Evolutionary conservation across 352 stramenopile genomes (phyloP), one percentile per base, ranked within the genome.

Genomic region (Phytophthora megakarya): DNA sequence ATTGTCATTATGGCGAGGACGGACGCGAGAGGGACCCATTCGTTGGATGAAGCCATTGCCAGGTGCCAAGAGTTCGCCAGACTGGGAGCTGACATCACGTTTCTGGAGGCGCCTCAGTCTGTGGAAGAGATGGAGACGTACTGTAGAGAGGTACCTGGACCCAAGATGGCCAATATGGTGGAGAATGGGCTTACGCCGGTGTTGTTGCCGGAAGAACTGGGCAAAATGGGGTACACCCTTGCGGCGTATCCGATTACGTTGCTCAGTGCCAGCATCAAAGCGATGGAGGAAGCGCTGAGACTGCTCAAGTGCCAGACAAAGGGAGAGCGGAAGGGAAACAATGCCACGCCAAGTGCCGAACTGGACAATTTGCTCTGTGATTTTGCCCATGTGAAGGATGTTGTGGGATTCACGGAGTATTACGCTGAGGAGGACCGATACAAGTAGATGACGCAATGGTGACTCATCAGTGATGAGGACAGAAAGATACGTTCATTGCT

Each of bases 1-100:
- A 96, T 97, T 46, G 73, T 98, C 25, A 95, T 99, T 65, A 85
- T 98, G 71, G 96, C 95, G 19, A 76, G 94, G 38, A 98, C 96
- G 1, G 96, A 99, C 72, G 87, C 95, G 10, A 76, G 97, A 35
- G 90, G 76, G 19, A 96, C 84, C 12, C 75, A 98, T 40, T 92
- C 87, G 39, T 71, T 98, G 38, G 81, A 98, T 19, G 95, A 98
- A 70, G 95, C 93, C 23, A 93, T 98, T 46, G 77, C 85, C 46
- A 83, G 96, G 28, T 98, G 92, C 78, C 73, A 95, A 22, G 89
- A 93, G 51, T 98, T 98, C 63, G 72, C 78, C 45, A 84, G 93
- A 21, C 44, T 63, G 11, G 52, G 51, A 30, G 61, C 52, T 3
- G 60, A 67, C 67, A 97, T 98, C 61, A 98, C 94, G 13, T 98